Evolutionary conservation across 2,329 filamentous ascomycete genomes (phyloP).

Genomic region (Botrytis paeoniae): DNA sequence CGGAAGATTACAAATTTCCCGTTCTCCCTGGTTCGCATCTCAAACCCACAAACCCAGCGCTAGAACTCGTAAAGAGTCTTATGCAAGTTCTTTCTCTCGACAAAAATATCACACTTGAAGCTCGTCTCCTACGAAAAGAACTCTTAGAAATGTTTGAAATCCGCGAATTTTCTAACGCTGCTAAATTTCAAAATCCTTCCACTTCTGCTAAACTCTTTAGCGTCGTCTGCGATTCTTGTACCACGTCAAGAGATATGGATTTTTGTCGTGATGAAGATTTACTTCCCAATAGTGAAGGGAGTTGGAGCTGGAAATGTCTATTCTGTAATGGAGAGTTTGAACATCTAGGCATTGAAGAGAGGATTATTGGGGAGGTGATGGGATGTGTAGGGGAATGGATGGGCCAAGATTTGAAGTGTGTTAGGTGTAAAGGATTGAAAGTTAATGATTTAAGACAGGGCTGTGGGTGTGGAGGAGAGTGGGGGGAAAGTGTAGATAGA

Average conservation of each 20-base stretch:
- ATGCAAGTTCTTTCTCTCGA: conserved; percentile 92
- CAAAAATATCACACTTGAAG: conserved; percentile 85
- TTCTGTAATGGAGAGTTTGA: conserved; percentile 76
- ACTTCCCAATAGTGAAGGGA: conserved; percentile 48
- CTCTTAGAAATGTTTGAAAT: conserved; percentile 88
- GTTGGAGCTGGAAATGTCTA: conserved; percentile 67
- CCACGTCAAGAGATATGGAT: conserved; percentile 82
- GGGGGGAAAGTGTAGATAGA: conserved; percentile 68
- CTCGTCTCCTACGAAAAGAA: conserved; percentile 83
- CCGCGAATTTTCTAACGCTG: conserved; percentile 86
- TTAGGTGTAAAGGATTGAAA: conserved; percentile 65
- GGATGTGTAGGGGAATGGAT: conserved; percentile 73
- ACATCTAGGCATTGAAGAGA: conserved; percentile 78
- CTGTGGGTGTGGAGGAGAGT: conserved; percentile 86
- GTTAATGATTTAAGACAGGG: conserved; percentile 96
- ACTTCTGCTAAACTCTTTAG: conserved; percentile 70
- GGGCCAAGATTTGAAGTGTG: conserved; percentile 85
- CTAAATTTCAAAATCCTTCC: conserved; percentile 83
- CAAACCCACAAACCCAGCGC: conserved; percentile 65
- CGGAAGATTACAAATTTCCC: conserved; percentile 83
- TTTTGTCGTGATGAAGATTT: conserved; percentile 87
- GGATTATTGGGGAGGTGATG: conserved; percentile 73
- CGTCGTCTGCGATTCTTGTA: conserved; percentile 86
- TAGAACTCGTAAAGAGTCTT: conserved; percentile 88
- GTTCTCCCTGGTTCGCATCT: conserved; percentile 70